Conservation (phyloP, 768 basidiomycete genomes). For the Coprinellus micaceus region DNA sequence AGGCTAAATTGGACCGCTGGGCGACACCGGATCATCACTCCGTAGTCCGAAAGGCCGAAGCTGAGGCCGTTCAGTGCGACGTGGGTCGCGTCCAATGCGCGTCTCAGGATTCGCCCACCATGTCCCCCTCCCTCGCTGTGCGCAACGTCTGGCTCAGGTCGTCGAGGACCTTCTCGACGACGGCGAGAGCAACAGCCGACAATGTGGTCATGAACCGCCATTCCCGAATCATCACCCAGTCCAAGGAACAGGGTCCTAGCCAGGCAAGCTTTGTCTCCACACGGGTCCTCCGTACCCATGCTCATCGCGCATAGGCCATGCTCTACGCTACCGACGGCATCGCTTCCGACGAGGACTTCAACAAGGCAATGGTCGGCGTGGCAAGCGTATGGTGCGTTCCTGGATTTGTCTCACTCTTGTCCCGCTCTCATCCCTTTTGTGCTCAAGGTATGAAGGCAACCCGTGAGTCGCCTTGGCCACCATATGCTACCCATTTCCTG, state of each 20-base stretch:
- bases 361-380: constrained; percentile 96
- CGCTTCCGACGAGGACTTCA: constrained; percentile 72
- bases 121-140: constrained; percentile 16
- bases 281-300: background rate
- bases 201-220: constrained; percentile 59
- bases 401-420: constrained; percentile 3
- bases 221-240: constrained; percentile 80
- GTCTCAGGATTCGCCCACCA: background rate
- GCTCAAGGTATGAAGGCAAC: constrained; percentile 92
- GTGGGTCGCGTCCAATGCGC: constrained; percentile 3
- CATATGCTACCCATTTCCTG: constrained; percentile 7
- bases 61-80: background rate
- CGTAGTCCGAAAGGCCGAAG: background rate
- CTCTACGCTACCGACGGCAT: constrained; percentile 97
- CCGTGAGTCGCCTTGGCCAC: constrained; percentile 64
- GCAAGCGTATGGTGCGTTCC: constrained; percentile 87
- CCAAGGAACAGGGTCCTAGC: constrained; percentile 93
- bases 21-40: background rate
- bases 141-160: constrained; percentile 20
- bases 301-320: constrained; percentile 69
- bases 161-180: constrained; percentile 37
- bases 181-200: constrained; percentile 32
- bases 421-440: background rate
- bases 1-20: background rate
- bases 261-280: constrained; percentile 48